phyloP scores from a whole-genome alignment of 805 yeast species.

The Candida qinlingensis region DNA sequence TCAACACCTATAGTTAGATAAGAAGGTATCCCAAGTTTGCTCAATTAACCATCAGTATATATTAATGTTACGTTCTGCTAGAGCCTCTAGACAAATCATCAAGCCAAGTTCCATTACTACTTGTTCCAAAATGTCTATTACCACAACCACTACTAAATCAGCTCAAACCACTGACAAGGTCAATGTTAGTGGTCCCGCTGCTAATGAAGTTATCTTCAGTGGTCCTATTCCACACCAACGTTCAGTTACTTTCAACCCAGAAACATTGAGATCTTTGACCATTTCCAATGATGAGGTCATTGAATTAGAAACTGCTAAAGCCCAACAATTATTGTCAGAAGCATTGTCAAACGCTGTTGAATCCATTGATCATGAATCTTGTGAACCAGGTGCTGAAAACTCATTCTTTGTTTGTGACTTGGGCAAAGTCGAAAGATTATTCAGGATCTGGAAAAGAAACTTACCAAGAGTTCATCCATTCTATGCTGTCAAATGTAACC shows the following conservation, averaged over 20 bases:
- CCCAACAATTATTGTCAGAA: conserved; percentile 31
- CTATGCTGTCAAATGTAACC: conserved; percentile 94
- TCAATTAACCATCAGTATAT: conserved; percentile 19
- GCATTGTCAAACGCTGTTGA: conserved; percentile 38
- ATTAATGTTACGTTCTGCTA: conserved; percentile 20
- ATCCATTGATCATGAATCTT: conserved; percentile 46
- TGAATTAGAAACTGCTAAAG: conserved; percentile 25
- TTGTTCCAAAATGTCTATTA: conserved; percentile 15
- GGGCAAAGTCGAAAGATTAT: conserved; percentile 61
- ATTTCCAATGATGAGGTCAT: conserved; percentile 1
- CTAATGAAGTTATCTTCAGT: background rate
- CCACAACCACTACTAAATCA: conserved; percentile 10
- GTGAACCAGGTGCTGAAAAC: conserved; percentile 74
- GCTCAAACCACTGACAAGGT: conserved; percentile 3
- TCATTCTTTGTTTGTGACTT: conserved; percentile 87
- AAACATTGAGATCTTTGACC: background rate
- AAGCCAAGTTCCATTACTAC: background rate
- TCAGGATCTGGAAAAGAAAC: conserved; percentile 52
- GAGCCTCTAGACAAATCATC: conserved; percentile 12
- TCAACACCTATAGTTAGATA: background rate
- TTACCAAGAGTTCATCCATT: conserved; percentile 80
- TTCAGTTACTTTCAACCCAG: background rate
- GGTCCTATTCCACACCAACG: background rate
- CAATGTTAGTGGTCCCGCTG: background rate
- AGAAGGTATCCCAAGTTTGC: background rate